phyloP scores from a whole-genome alignment of 2,329 filamentous ascomycete genomes.

The Incumbomyces lentus region DNA sequence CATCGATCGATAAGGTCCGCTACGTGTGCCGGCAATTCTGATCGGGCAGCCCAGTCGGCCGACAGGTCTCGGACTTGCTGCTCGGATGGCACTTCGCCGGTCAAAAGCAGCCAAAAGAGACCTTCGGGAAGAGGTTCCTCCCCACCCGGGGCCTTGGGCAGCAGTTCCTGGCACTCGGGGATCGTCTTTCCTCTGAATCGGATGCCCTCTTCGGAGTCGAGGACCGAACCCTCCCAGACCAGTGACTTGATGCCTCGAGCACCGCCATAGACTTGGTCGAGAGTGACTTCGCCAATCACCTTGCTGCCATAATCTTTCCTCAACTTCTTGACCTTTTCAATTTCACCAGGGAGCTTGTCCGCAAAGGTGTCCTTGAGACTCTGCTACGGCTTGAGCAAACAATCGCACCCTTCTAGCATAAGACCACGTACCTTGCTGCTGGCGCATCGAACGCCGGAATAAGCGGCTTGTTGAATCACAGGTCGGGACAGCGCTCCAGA shows the following conservation, averaged over 20 bases:
- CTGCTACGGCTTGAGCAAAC: constrained; percentile 40
- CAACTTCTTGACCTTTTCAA: constrained; percentile 98
- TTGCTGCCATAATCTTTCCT: constrained; percentile 92
- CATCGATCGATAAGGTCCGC: constrained; percentile 99
- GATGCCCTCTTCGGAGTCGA: constrained; percentile 98
- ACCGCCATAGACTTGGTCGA: constrained; percentile 99
- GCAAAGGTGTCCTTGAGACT: constrained; percentile 97
- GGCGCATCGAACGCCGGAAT: constrained; percentile 77
- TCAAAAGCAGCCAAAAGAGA: constrained; percentile 99
- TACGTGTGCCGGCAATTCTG: constrained; percentile 93
- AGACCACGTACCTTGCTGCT: constrained; percentile 67
- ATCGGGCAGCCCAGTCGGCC: constrained; percentile 96
- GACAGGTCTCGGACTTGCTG: constrained; percentile 98
- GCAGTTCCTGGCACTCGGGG: constrained; percentile 93
- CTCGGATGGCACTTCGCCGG: constrained; percentile 92
- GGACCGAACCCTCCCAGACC: constrained; percentile 96
- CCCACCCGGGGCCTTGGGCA: constrained; percentile 82
- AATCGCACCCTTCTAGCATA: constrained; percentile 87
- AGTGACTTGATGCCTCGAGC: constrained; percentile 97
- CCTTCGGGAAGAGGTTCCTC: constrained; percentile 95
- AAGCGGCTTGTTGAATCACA: constrained; percentile 58
- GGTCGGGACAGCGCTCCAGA: constrained; percentile 58
- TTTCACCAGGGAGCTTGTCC: constrained; percentile 87
- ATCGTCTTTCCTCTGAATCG: constrained; percentile 99
- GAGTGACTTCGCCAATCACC: constrained; percentile 92